Conservation (phyloP, 2,329 filamentous ascomycete genomes). For the Lasiodiplodia gonubiensis region DNA sequence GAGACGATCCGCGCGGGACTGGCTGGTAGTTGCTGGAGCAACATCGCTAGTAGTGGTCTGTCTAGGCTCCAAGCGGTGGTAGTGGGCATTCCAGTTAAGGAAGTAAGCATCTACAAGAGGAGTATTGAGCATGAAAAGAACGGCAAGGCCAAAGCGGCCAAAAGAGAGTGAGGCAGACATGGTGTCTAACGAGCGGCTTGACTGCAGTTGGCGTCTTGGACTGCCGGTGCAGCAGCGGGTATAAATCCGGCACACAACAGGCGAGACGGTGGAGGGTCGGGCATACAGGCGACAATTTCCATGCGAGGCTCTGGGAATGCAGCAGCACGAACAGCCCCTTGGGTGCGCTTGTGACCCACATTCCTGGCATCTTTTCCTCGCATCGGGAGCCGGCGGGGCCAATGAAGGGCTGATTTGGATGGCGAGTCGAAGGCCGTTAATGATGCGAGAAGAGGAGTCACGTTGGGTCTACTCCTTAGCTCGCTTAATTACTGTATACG, state of each 20-base stretch:
- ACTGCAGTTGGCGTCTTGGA: background rate
- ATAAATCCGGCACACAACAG: background rate
- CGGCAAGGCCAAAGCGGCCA: slow-evolving; percentile 15
- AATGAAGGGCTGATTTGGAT: background rate
- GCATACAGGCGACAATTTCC: slow-evolving; percentile 15
- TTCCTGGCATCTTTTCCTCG: slow-evolving; percentile 3
- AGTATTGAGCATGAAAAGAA: slow-evolving; percentile 20
- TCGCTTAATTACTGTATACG: slow-evolving; percentile 3
- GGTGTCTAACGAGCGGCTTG: slow-evolving; percentile 11
- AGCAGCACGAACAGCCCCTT: slow-evolving; percentile 13
- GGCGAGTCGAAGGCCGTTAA: background rate
- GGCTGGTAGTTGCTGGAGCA: slow-evolving; percentile 24
- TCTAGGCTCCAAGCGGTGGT: slow-evolving; percentile 16
- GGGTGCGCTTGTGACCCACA: slow-evolving; percentile 13
- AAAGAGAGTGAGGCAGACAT: slow-evolving; percentile 7
- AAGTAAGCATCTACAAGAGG: slow-evolving; percentile 18
- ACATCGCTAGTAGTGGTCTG: slow-evolving; percentile 12
- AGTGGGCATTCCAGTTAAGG: slow-evolving; percentile 16
- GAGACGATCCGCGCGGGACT: slow-evolving; percentile 13
- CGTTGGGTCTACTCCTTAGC: slow-evolving; percentile 7
- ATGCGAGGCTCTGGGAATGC: slow-evolving; percentile 8
- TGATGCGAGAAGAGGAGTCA: background rate
- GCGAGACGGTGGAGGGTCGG: background rate
- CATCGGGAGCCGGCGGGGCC: background rate
- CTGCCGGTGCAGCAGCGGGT: background rate